These are phyloP conservation scores for Peniophora sp. DNA, from an alignment of 1,284 basidiomycete species.

Conservation along the genomic window DNA sequence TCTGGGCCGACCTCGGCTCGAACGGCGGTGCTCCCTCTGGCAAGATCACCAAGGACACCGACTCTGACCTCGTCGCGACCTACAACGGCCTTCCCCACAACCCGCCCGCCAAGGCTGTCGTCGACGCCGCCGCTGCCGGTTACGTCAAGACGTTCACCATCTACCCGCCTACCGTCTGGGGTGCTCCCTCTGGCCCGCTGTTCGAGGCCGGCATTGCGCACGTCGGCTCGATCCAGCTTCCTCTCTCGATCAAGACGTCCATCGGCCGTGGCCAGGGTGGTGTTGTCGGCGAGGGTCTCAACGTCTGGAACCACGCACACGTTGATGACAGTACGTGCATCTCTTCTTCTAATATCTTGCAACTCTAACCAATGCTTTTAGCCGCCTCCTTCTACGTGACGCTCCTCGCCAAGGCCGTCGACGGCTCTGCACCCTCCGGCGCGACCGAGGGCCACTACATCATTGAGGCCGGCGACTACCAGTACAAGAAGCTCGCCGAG, in stretches of 20 bases:
- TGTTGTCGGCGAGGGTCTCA: constrained; percentile 36
- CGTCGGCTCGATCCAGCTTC: constrained; percentile 33
- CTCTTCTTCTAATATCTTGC: background rate
- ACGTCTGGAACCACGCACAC: constrained; percentile 38
- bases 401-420: constrained; percentile 28
- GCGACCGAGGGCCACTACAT: constrained; percentile 43
- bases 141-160: constrained; percentile 36
- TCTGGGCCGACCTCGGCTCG: constrained; percentile 33
- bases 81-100: constrained; percentile 26
- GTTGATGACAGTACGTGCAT: constrained; percentile 30
- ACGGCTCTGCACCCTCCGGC: constrained; percentile 25
- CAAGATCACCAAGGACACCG: constrained; percentile 33
- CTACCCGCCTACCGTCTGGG: constrained; percentile 37
- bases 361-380: constrained; percentile 14
- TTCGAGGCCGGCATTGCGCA: constrained; percentile 34
- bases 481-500: constrained; percentile 22
- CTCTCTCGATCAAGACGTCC: constrained; percentile 26
- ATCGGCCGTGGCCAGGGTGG: constrained; percentile 33
- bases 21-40: constrained; percentile 28
- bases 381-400: constrained; percentile 32
- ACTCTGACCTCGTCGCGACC: constrained; percentile 30
- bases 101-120: constrained; percentile 35
- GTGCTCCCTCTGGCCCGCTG: constrained; percentile 29
- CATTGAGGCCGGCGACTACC: constrained; percentile 38
- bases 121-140: constrained; percentile 28